phyloP scores from a whole-genome alignment of 2,329 filamentous ascomycete species.

The Raffaelea arxii region DNA sequence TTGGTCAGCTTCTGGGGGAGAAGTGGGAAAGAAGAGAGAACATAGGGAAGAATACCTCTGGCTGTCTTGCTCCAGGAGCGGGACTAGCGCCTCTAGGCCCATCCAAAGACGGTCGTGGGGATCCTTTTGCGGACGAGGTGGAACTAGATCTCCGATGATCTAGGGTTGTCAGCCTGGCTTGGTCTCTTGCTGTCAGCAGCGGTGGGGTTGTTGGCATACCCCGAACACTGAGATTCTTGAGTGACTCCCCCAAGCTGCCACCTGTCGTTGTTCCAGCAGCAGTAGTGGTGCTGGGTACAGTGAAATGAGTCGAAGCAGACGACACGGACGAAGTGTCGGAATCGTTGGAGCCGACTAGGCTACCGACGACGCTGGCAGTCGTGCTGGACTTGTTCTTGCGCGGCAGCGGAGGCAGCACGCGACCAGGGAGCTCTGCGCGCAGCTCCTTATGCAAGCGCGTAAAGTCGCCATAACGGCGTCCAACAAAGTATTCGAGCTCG shows the following conservation, averaged over 20 bases:
- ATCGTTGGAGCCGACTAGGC: slow-evolving; percentile 49
- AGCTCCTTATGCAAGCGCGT: slow-evolving; percentile 67
- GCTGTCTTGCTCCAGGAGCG: background rate
- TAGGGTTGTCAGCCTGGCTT: slow-evolving; percentile 2
- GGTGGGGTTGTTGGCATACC: slow-evolving; percentile 21
- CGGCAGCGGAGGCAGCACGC: slow-evolving; percentile 75
- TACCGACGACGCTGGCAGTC: slow-evolving; percentile 45
- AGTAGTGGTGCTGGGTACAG: slow-evolving; percentile 17
- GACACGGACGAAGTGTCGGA: slow-evolving; percentile 75
- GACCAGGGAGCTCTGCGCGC: slow-evolving; percentile 79
- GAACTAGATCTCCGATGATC: slow-evolving; percentile 29
- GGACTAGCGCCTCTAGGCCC: slow-evolving; percentile 3
- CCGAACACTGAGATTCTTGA: slow-evolving; percentile 33
- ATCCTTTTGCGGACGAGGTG: slow-evolving; percentile 24
- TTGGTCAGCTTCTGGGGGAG: background rate
- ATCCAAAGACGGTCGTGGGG: slow-evolving; percentile 37
- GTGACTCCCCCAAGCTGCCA: slow-evolving; percentile 19
- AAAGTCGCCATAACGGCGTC: slow-evolving; percentile 84
- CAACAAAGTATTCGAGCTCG: slow-evolving; percentile 68
- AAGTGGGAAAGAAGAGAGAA: too few species aligned
- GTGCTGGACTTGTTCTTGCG: slow-evolving; percentile 83
- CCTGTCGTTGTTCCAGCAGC: too few species aligned
- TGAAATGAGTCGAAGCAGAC: slow-evolving; percentile 61
- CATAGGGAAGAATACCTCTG: slow-evolving; percentile 15
- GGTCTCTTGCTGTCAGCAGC: background rate